phyloP scores from a whole-genome alignment of 306 rosid species.

The Abrus pulchellus region DNA sequence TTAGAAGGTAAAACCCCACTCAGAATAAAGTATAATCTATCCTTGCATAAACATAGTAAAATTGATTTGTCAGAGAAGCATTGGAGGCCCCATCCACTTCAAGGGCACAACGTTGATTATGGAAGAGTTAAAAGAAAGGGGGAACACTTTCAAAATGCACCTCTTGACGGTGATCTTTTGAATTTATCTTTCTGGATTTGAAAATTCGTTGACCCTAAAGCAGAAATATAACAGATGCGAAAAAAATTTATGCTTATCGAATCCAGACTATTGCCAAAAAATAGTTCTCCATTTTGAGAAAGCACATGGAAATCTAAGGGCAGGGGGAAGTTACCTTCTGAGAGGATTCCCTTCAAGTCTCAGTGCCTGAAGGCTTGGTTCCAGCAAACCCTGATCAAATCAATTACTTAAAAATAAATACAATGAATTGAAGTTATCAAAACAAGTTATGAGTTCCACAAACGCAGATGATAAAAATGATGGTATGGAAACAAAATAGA shows the following conservation, averaged over 20 bases:
- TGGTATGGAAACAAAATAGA: constrained; percentile 16
- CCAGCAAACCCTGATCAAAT: constrained; percentile 84
- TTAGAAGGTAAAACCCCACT: background rate
- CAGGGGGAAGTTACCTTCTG: constrained; percentile 70
- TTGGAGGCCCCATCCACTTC: constrained; percentile 19
- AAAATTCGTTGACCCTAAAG: background rate
- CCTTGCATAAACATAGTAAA: background rate
- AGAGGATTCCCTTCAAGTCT: constrained; percentile 94
- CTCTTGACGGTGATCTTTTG: constrained; percentile 8
- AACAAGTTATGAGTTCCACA: constrained; percentile 26
- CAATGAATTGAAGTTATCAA: constrained; percentile 28
- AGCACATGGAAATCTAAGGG: constrained; percentile 8
- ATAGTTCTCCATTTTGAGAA: constrained; percentile 33
- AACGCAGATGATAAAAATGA: constrained; percentile 21
- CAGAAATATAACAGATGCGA: background rate
- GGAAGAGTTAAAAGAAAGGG: constrained; percentile 1
- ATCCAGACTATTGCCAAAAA: constrained; percentile 24
- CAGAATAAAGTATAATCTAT: background rate
- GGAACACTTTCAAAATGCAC: background rate
- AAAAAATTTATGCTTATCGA: background rate
- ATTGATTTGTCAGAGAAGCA: background rate
- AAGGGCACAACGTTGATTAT: constrained; percentile 16
- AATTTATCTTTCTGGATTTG: background rate
- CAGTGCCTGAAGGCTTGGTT: constrained; percentile 77
- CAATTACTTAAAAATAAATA: constrained; percentile 37